Evolutionary conservation across 352 stramenopile species (phyloP).

Genomic region (Phytopythium litorale): DNA sequence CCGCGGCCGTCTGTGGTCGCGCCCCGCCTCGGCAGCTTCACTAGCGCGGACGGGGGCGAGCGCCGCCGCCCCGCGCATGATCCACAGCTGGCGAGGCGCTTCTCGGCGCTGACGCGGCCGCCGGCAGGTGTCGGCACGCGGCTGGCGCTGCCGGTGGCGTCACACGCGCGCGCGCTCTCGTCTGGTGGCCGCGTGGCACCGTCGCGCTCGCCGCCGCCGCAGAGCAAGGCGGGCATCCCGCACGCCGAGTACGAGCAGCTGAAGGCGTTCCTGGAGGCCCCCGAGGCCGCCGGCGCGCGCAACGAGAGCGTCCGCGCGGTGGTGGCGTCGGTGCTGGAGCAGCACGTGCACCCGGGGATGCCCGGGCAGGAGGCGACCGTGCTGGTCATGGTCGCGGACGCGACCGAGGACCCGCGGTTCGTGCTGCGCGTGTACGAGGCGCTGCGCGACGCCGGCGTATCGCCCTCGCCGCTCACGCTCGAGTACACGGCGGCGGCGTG

Average conservation of each 20-base stretch:
- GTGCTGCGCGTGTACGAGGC: constrained; percentile 57
- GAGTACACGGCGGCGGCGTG: constrained; percentile 61
- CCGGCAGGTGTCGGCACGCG: not conserved
- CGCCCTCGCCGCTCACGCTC: constrained; percentile 64
- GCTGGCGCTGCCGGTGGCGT: not conserved
- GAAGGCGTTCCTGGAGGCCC: constrained; percentile 56
- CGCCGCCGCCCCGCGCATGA: not conserved
- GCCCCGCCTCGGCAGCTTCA: not conserved
- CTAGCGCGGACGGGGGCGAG: not conserved
- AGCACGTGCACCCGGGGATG: constrained; percentile 63
- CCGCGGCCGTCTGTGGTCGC: not conserved
- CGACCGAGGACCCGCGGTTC: constrained; percentile 47
- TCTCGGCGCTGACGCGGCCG: not conserved
- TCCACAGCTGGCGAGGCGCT: not conserved
- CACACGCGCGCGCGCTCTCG: not conserved
- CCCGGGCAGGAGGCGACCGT: constrained; percentile 68
- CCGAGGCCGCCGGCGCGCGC: constrained; percentile 23
- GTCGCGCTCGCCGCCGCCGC: not conserved
- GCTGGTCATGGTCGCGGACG: constrained; percentile 75
- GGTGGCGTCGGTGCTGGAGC: constrained; percentile 44
- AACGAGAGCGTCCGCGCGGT: constrained; percentile 36
- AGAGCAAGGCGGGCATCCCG: constrained; percentile 14
- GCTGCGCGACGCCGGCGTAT: constrained; percentile 47
- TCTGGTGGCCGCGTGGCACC: not conserved
- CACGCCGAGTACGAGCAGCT: constrained; percentile 55